phyloP scores from a whole-genome alignment of 2,329 filamentous ascomycete genomes.

The Neurospora crassa region DNA sequence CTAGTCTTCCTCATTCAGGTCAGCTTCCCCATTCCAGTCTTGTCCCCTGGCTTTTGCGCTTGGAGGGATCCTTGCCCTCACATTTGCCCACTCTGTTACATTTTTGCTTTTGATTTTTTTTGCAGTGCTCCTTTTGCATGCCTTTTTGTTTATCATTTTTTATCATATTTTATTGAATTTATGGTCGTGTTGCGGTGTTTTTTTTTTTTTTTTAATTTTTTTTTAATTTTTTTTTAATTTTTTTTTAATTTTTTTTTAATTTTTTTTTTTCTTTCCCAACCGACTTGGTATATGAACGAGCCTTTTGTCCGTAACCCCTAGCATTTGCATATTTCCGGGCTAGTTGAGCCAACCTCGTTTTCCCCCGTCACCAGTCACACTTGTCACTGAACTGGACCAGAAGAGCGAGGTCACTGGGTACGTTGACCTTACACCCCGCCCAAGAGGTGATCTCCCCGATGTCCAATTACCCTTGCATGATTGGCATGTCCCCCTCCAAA shows the following conservation, averaged over 20 bases:
- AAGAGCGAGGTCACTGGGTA: not conserved
- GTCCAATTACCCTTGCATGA: slow-evolving; percentile 18
- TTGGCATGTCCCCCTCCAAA: slow-evolving; percentile 13
- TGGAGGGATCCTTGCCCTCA: slow-evolving; percentile 2
- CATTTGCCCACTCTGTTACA: slow-evolving; percentile 1
- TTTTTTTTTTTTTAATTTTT: too few species aligned
- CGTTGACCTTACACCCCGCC: slow-evolving; percentile 7
- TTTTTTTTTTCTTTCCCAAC: too few species aligned
- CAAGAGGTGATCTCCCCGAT: slow-evolving; percentile 8
- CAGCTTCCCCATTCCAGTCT: not conserved
- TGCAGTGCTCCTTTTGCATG: not conserved
- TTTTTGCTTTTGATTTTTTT: slow-evolving; percentile 11
- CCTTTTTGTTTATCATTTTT: too few species aligned
- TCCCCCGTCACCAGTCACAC: not conserved
- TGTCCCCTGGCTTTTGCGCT: not conserved
- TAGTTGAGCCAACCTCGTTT: not conserved
- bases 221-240: too few species aligned
- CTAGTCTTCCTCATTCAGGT: not conserved
- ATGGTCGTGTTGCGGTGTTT: not conserved
- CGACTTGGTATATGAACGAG: not conserved
- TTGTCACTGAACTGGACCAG: not conserved
- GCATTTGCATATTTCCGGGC: not conserved
- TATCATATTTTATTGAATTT: not conserved
- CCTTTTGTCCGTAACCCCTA: not conserved
- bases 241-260: too few species aligned